phyloP scores from a whole-genome alignment of 768 basidiomycete genomes.

The Cubamyces sp. region DNA sequence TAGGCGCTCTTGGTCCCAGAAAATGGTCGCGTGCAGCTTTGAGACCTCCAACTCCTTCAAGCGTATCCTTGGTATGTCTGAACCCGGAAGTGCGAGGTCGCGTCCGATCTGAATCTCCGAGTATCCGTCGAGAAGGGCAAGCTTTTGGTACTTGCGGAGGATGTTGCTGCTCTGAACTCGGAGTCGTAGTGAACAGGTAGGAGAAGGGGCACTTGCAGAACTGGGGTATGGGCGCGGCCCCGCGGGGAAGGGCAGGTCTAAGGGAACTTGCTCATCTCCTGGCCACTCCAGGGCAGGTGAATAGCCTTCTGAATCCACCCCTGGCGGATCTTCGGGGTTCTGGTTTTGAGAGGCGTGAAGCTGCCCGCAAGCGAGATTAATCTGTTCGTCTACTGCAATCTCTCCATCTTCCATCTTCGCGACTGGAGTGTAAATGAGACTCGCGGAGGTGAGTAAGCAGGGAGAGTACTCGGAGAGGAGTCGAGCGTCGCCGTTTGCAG shows the following conservation, averaged over 20 bases:
- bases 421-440: neutral
- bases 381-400: neutral
- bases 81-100: conserved; percentile 58
- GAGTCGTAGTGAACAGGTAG: conserved; percentile 41
- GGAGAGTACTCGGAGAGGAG: neutral
- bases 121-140: conserved; percentile 66
- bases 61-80: conserved; percentile 63
- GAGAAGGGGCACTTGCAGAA: neutral
- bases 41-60: conserved; percentile 86
- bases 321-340: neutral
- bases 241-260: conserved; percentile 1
- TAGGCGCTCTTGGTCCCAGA: conserved; percentile 61
- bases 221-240: neutral
- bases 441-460: neutral
- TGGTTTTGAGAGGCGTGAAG: neutral
- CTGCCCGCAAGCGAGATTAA: neutral
- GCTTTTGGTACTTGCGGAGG: conserved; percentile 51
- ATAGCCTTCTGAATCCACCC: conserved; percentile 35
- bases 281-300: conserved; percentile 67
- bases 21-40: conserved; percentile 77
- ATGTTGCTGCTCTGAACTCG: conserved; percentile 44
- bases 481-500: neutral
- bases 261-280: conserved; percentile 36
- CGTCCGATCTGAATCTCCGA: conserved; percentile 75
- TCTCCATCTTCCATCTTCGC: conserved; percentile 21